phyloP scores from a whole-genome alignment of 805 yeast genomes.

The Ogataea degrootiae region DNA sequence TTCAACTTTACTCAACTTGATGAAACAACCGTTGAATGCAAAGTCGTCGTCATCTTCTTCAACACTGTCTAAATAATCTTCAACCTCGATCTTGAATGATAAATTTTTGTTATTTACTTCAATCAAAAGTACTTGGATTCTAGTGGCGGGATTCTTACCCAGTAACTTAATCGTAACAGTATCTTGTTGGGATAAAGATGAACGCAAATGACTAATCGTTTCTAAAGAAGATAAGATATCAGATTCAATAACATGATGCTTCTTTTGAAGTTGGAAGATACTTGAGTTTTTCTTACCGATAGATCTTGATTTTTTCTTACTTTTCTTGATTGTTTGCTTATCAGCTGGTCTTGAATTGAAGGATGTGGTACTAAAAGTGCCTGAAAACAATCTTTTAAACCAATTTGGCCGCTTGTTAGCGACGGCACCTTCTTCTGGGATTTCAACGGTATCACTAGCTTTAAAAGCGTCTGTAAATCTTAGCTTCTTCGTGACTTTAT shows the following conservation, averaged over 20 bases:
- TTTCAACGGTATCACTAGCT: neutral
- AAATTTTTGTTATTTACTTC: conserved; percentile 6
- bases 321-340: neutral
- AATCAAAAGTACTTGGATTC: conserved; percentile 1
- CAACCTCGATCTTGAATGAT: conserved; percentile 18
- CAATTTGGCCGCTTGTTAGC: conserved; percentile 16
- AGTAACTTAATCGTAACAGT: conserved; percentile 1
- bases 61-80: conserved; percentile 27
- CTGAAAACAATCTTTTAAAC: conserved; percentile 15
- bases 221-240: conserved; percentile 11
- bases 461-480: conserved; percentile 1
- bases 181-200: conserved; percentile 2
- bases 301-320: neutral
- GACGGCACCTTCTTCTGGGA: neutral
- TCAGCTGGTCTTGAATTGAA: neutral
- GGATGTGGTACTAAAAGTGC: neutral
- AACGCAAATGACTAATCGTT: conserved; percentile 2
- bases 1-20: conserved; percentile 18
- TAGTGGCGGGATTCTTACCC: neutral
- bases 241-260: conserved; percentile 13
- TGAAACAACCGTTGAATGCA: conserved; percentile 31
- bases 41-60: conserved; percentile 24
- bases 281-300: neutral
- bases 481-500: conserved; percentile 1
- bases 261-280: neutral